These are phyloP conservation scores for Austroboletus niveus DNA, from an alignment of 1,284 basidiomycete species.

Conservation along the genomic window DNA sequence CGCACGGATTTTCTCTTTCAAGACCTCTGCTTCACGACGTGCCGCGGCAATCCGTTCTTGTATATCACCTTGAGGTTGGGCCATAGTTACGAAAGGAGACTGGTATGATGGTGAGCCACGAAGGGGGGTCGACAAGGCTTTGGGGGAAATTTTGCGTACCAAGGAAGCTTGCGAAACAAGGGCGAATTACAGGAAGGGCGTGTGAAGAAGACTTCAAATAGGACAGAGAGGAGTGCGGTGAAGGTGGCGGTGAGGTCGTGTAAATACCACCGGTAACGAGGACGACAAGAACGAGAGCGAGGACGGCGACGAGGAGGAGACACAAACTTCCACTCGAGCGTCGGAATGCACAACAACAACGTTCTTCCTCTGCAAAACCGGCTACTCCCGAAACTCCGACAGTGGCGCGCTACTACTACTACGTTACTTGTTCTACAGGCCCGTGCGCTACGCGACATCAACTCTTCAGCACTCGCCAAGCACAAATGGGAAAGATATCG, in stretches of 20 bases:
- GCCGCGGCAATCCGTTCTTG: conserved; percentile 95
- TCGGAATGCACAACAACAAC: conserved; percentile 4
- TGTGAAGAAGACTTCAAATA: conserved; percentile 25
- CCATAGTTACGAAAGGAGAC: conserved; percentile 45
- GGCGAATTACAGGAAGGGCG: conserved; percentile 24
- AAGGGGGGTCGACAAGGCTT: background rate
- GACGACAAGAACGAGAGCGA: conserved; percentile 2
- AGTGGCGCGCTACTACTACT: conserved; percentile 16
- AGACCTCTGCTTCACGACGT: conserved; percentile 90
- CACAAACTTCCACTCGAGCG: conserved; percentile 15
- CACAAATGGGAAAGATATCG: conserved; percentile 44
- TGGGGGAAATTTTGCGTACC: conserved; percentile 28
- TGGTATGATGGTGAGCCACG: conserved; percentile 1
- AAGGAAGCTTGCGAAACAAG: conserved; percentile 28
- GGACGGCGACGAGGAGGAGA: conserved; percentile 10
- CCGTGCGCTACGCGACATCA: conserved; percentile 12
- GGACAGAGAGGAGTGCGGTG: conserved; percentile 11
- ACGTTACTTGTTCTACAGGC: background rate
- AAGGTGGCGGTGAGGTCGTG: conserved; percentile 7
- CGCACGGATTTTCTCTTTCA: conserved; percentile 97
- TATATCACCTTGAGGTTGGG: conserved; percentile 81
- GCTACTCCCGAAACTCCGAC: conserved; percentile 33
- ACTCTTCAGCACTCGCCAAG: conserved; percentile 40
- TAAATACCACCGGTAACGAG: conserved; percentile 10
- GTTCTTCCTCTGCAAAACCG: conserved; percentile 15